phyloP scores from a whole-genome alignment of 768 basidiomycete species.

The Mrakia frigida region DNA sequence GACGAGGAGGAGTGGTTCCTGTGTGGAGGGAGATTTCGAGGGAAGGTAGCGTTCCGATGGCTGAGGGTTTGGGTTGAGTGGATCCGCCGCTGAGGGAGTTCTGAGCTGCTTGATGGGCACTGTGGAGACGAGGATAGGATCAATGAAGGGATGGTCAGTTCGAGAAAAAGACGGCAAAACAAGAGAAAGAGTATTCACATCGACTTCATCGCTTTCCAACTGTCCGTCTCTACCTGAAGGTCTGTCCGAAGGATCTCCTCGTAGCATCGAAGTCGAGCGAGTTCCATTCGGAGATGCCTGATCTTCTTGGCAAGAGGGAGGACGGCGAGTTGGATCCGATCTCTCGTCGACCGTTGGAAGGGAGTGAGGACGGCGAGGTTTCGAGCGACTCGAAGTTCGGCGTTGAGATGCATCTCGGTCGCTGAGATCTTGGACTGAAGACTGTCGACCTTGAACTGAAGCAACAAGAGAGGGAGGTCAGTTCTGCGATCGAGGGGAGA shows the following conservation, averaged over 20 bases:
- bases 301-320: constrained; percentile 62
- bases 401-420: constrained; percentile 58
- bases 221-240: constrained; percentile 19
- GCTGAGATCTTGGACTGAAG: constrained; percentile 58
- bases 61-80: neutral
- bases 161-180: neutral
- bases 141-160: neutral
- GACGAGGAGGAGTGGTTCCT: neutral
- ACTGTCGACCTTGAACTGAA: constrained; percentile 59
- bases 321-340: constrained; percentile 61
- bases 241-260: constrained; percentile 26
- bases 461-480: constrained; percentile 32
- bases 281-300: constrained; percentile 60
- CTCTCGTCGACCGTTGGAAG: constrained; percentile 76
- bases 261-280: constrained; percentile 28
- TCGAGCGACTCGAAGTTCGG: constrained; percentile 65
- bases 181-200: constrained; percentile 5
- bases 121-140: neutral
- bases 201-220: constrained; percentile 17
- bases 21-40: constrained; percentile 28
- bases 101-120: constrained; percentile 28
- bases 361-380: constrained; percentile 82
- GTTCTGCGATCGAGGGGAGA: neutral
- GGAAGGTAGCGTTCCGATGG: constrained; percentile 11
- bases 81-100: constrained; percentile 6